Conservation (phyloP, 2,329 filamentous ascomycete species). For the Exophiala bonariae region DNA sequence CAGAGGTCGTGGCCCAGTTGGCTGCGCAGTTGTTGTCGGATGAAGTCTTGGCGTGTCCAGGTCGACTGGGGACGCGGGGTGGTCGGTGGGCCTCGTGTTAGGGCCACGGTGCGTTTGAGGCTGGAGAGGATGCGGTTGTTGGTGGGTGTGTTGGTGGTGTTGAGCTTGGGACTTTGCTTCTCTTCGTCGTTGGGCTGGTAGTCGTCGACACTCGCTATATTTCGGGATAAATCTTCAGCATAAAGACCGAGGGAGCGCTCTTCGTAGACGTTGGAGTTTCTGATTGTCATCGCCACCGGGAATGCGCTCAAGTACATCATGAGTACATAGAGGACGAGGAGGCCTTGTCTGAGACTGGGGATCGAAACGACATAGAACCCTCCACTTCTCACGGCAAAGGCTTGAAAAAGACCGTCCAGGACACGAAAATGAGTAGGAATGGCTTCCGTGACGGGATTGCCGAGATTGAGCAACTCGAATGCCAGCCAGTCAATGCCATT, state of each 20-base stretch:
- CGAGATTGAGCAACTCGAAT: conserved; percentile 44
- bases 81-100: conserved; percentile 7
- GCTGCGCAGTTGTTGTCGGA: conserved; percentile 60
- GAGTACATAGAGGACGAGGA: conserved; percentile 81
- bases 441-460: conserved; percentile 47
- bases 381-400: conserved; percentile 51
- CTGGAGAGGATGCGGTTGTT: conserved; percentile 8
- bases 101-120: conserved; percentile 14
- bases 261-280: conserved; percentile 73
- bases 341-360: conserved; percentile 49
- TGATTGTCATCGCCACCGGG: conserved; percentile 92
- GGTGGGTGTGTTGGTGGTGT: not conserved
- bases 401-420: conserved; percentile 61
- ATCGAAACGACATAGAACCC: conserved; percentile 53
- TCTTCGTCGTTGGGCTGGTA: not conserved
- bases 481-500: conserved; percentile 56
- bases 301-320: conserved; percentile 99
- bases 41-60: conserved; percentile 47
- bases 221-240: conserved; percentile 31
- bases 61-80: not conserved
- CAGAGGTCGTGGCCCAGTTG: conserved; percentile 68
- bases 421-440: conserved; percentile 50
- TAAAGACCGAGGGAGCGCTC: conserved; percentile 66
- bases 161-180: not conserved
- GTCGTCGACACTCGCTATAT: no score